phyloP scores from a whole-genome alignment of 2,329 filamentous ascomycete genomes.

The Aspergillus ruber region DNA sequence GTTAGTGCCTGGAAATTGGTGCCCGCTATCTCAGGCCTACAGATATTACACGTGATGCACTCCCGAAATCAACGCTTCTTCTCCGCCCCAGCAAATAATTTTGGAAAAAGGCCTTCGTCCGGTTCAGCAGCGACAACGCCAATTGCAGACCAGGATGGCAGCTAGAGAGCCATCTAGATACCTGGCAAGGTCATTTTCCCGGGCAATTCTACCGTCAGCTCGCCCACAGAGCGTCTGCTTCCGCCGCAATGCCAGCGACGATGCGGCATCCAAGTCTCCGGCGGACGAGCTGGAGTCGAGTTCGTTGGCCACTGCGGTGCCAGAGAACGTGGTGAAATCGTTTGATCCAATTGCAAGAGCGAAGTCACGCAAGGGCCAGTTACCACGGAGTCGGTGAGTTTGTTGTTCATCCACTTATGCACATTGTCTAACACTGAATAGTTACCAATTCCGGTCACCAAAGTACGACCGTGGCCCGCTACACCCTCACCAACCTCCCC shows the following conservation, averaged over 20 bases:
- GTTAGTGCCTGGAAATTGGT: conserved; percentile 6
- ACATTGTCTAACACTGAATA: conserved; percentile 31
- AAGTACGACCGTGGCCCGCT: conserved; percentile 92
- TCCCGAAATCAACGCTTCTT: conserved; percentile 7
- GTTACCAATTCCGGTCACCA: conserved; percentile 91
- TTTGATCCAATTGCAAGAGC: conserved; percentile 48
- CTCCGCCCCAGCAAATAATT: conserved; percentile 25
- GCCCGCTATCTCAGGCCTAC: conserved; percentile 6
- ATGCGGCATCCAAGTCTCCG: conserved; percentile 27
- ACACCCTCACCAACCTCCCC: conserved; percentile 86
- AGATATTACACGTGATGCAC: conserved; percentile 9
- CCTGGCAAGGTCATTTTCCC: conserved; percentile 32
- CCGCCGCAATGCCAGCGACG: conserved; percentile 44
- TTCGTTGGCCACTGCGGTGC: conserved; percentile 36
- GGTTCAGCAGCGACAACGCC: conserved; percentile 14
- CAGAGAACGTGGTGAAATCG: conserved; percentile 37
- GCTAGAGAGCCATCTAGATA: conserved; percentile 34
- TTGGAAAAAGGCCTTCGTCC: conserved; percentile 13
- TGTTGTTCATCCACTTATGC: neutral
- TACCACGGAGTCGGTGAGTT: conserved; percentile 50
- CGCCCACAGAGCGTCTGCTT: conserved; percentile 25
- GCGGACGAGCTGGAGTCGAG: conserved; percentile 43
- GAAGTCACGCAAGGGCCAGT: conserved; percentile 35
- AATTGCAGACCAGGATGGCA: conserved; percentile 28
- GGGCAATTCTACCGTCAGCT: conserved; percentile 26